Base-by-base conservation (phyloP, 2,329 filamentous ascomycete species). In the Purpureocillium lavendulum region DNA sequence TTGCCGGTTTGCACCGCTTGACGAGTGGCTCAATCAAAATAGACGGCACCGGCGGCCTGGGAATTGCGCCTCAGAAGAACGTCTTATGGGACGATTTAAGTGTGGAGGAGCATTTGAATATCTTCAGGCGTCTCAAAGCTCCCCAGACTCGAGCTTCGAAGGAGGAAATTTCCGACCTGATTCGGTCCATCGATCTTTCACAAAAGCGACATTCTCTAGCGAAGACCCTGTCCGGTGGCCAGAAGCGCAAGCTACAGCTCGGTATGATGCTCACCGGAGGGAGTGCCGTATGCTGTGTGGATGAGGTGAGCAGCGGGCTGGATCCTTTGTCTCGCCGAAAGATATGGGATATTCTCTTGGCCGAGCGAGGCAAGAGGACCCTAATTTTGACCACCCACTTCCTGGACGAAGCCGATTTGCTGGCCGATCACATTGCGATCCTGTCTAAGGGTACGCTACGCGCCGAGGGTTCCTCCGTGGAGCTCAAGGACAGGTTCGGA, bases 231-330 rank as follows among this genome's bases (percentile, higher is more conserved):
- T 94, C 87, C 3, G 89, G 89, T 8, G 89, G 89, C 1, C 89
- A 96, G 60, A 95, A 94, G 64, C 73, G 89, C 38, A 96, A 96
- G 59, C 70, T 95, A 8, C 89, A 96, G 59, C 70, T 96, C 3
- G 88, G 87, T 5, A 90, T 95, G 79, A 95, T 95, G 87, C 80
- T 96, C 50, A 94, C 87, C 4, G 89, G 90, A 45, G 88, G 87
- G 10, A 90, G 84, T 45, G 79, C 79, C 17, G 82, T 96, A 1
- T 95, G 89, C 62, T 92, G 87, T 52, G 80, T 96, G 6, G 89
- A 96, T 49, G 90, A 96, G 60, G 87, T 95, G 12, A 89, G 84
- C 30, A 88, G 83, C 43, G 90, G 89, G 12, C 71, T 96, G 15
- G 89, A 96, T 55, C 88, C 90, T 0, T 66, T 96, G 1, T 89